Evolutionary conservation across 2,329 filamentous ascomycete species (phyloP).

Genomic region (Stagonosporopsis chrysanthemi): DNA sequence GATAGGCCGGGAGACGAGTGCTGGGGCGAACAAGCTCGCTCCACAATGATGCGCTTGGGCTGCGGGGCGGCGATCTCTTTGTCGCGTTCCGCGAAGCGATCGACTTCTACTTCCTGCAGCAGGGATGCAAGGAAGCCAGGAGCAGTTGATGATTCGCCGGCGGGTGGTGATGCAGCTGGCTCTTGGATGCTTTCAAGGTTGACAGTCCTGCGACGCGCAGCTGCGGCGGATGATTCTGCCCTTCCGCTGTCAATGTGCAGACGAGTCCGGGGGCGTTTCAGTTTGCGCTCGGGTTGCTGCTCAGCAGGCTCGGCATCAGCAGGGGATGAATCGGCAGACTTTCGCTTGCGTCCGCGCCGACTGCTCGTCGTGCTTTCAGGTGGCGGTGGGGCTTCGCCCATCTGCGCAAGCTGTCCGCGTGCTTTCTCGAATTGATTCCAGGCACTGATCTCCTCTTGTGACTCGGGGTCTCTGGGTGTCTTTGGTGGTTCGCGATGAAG

Average conservation of each 20-base stretch:
- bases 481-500: constrained; percentile 49
- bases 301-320: constrained; percentile 68
- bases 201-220: constrained; percentile 38
- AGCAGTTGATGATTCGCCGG: constrained; percentile 49
- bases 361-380: constrained; percentile 33
- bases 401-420: constrained; percentile 63
- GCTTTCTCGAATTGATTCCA: constrained; percentile 93
- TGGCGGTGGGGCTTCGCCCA: constrained; percentile 29
- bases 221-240: constrained; percentile 50
- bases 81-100: constrained; percentile 46
- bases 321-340: constrained; percentile 77
- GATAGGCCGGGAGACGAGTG: constrained; percentile 72
- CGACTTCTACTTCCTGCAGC: constrained; percentile 81
- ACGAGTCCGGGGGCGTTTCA: constrained; percentile 86
- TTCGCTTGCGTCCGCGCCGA: constrained; percentile 73
- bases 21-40: constrained; percentile 52
- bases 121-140: constrained; percentile 88
- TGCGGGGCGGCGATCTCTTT: constrained; percentile 48
- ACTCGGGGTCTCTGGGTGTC: constrained; percentile 69
- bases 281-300: constrained; percentile 73
- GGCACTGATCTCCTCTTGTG: constrained; percentile 79
- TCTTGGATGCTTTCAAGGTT: constrained; percentile 31
- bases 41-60: constrained; percentile 52
- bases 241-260: constrained; percentile 64
- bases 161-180: constrained; percentile 28